phyloP scores from a whole-genome alignment of 345 rosid species.

The Psidium guajava region DNA sequence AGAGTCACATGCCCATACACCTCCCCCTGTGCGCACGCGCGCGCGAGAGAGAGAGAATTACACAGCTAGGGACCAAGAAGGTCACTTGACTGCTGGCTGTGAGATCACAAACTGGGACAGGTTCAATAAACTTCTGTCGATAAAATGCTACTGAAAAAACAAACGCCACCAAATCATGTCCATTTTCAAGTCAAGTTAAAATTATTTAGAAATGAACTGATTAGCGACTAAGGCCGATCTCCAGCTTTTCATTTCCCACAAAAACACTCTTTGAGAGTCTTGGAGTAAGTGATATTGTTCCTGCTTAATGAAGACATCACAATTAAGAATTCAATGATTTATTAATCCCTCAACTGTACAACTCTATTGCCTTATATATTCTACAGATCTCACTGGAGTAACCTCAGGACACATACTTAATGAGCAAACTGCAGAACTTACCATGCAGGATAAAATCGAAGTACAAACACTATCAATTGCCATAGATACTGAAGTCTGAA shows the following conservation, averaged over 20 bases:
- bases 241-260: not conserved
- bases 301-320: not conserved
- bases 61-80: not conserved
- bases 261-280: not conserved
- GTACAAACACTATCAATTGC: not conserved
- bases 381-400: not conserved
- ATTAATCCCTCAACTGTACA: not conserved
- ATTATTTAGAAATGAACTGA: not conserved
- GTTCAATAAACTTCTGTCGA: not conserved
- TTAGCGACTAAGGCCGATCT: not conserved
- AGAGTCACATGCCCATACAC: not conserved
- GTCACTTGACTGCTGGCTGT: not conserved
- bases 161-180: not conserved
- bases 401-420: not conserved
- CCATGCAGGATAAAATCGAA: not conserved
- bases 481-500: not conserved
- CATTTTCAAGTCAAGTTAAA: not conserved
- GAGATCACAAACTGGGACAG: not conserved
- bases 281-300: not conserved
- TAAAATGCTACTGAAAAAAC: not conserved
- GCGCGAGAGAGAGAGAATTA: not conserved
- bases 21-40: no score
- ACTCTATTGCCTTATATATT: not conserved
- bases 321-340: not conserved
- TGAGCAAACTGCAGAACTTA: not conserved